phyloP scores from a whole-genome alignment of 2,329 filamentous ascomycete species.

The Arthrinium puccinioides region DNA sequence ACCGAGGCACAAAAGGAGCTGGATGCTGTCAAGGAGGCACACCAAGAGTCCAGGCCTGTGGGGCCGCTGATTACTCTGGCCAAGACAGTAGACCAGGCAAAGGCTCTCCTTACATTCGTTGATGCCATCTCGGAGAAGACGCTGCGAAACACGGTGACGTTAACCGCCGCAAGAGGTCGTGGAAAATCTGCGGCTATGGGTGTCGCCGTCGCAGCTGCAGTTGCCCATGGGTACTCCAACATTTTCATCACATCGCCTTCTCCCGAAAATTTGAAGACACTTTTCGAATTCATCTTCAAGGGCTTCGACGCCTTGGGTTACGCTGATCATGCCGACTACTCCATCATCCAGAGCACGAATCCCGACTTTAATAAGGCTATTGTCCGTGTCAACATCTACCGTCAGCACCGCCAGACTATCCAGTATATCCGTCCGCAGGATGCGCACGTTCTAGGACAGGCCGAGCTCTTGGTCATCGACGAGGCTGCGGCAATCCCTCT shows the following conservation, averaged over 20 bases:
- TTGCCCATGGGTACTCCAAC: slow-evolving; percentile 96
- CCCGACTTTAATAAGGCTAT: slow-evolving; percentile 99
- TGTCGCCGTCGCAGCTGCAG: slow-evolving; percentile 85
- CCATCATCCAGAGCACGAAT: slow-evolving; percentile 96
- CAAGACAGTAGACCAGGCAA: slow-evolving; percentile 90
- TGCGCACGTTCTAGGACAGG: slow-evolving; percentile 88
- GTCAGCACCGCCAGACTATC: slow-evolving; percentile 93
- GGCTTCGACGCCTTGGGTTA: slow-evolving; percentile 94
- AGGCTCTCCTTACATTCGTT: slow-evolving; percentile 92
- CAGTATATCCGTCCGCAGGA: slow-evolving; percentile 98
- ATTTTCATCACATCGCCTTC: slow-evolving; percentile 98
- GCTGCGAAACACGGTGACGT: slow-evolving; percentile 80
- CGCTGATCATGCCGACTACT: slow-evolving; percentile 92
- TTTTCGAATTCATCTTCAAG: slow-evolving; percentile 98
- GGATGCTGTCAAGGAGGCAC: slow-evolving; percentile 76
- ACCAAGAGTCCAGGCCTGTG: slow-evolving; percentile 79
- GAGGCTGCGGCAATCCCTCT: slow-evolving; percentile 95
- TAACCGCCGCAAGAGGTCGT: slow-evolving; percentile 89
- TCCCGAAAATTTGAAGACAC: slow-evolving; percentile 95
- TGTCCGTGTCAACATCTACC: slow-evolving; percentile 90
- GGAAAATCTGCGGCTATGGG: slow-evolving; percentile 96
- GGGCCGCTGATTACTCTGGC: slow-evolving; percentile 79
- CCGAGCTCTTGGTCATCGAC: slow-evolving; percentile 91
- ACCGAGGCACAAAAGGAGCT: slow-evolving; percentile 69
- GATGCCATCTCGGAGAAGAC: slow-evolving; percentile 97